Percentiles rank a stretch among this genome's conserved stretches.
Evolutionary conservation across 2,329 filamentous ascomycete species (phyloP).

Genomic region (Fusarium circinatum): DNA sequence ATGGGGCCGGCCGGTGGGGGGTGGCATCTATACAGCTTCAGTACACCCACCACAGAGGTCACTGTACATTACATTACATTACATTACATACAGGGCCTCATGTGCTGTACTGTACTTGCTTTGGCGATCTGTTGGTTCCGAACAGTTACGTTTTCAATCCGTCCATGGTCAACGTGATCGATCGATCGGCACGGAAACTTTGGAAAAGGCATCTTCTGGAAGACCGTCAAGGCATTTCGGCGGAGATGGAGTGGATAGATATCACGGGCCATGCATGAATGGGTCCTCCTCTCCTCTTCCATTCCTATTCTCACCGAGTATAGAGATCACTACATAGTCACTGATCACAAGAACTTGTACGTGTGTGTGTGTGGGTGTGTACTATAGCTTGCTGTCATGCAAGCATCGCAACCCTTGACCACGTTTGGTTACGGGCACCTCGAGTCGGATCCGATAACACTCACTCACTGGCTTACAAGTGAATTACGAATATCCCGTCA

Average conservation of each 20-base stretch:
- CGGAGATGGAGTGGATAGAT: conserved; percentile 5
- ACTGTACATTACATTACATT: not conserved
- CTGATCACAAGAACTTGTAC: not conserved
- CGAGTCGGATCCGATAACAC: conserved; percentile 14
- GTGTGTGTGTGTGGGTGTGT: not conserved
- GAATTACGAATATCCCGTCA: conserved; percentile 8
- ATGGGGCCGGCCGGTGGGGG: conserved; percentile 31
- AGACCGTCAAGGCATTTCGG: not conserved
- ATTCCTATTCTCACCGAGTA: not conserved
- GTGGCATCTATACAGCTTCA: not conserved
- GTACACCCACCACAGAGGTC: not conserved
- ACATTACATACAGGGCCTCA: not conserved
- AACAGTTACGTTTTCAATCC: not conserved
- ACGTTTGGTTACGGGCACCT: not conserved
- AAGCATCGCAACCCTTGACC: not conserved
- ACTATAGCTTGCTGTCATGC: not conserved
- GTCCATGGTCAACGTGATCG: conserved; percentile 16
- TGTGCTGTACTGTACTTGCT: not conserved
- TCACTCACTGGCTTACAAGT: not conserved
- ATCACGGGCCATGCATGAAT: not conserved
- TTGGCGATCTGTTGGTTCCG: not conserved
- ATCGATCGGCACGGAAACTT: conserved; percentile 21
- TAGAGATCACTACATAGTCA: not conserved
- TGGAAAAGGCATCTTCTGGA: not conserved
- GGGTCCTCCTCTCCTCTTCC: not conserved